Evolutionary conservation across 495 filamentous ascomycete species (phyloP), one percentile per base, ranked within the genome.

Genomic region (Penicillium herquei): DNA sequence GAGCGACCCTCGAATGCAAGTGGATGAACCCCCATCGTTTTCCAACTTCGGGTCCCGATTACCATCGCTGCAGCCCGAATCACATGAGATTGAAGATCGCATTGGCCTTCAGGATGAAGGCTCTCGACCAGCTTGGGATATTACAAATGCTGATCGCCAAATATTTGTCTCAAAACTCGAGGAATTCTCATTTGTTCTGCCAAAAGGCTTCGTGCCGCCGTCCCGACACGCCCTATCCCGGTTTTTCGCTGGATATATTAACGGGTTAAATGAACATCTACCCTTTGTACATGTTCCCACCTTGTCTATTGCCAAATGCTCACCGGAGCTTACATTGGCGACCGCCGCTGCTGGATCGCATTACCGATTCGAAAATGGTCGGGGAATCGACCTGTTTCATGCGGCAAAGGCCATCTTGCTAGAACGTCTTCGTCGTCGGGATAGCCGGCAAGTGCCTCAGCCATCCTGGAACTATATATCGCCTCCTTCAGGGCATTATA

Each of bases 371-470:
- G 86, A 89, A 58, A 85, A 82, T 40, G 79, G 81, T 45, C 75
- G 83, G 35, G 86, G 84, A 0, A 84, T 87, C 57, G 83, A 86
- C 11, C 70, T 91, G 7, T 91, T 87, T 73, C 85, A 88, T 68
- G 87, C 87, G 7, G 72, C 78, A 2, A 79, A 77, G 54, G 70
- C 76, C 13, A 72, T 81, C 14, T 58, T 78, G 17, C 58, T 77
- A 17, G 76, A 81, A 55, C 76, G 75, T 6, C 70, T 78, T 7
- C 76, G 75, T 32, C 67, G 74, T 56, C 60, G 73, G 55, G 75
- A 78, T 42, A 76, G 74, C 55, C 73, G 76, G 44, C 70, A 78
- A 55, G 72, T 75, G 13, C 70, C 69, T 35, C 70, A 71, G 35
- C 68, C 72, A 14, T 60, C 76, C 46, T 79, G 76, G 76, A 75